A percentile compares a stretch with the other conserved stretches of the same genome.
These are phyloP conservation scores for Cystobasidium ongulense DNA, from an alignment of 768 basidiomycete genomes.

Conservation along the genomic window DNA sequence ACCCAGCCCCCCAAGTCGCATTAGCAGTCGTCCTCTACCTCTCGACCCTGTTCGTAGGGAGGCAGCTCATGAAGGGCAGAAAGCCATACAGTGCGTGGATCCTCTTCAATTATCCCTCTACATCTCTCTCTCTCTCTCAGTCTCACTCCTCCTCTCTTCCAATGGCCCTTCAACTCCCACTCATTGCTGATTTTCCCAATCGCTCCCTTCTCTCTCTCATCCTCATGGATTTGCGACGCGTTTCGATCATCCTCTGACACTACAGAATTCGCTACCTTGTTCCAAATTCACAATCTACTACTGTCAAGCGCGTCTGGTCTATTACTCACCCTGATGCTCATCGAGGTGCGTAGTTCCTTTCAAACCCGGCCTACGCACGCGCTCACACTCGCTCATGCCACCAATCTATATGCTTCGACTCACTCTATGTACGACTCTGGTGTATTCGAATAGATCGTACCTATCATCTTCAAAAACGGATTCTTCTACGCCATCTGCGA, in stretches of 20 bases:
- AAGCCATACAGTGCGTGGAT: conserved; percentile 53
- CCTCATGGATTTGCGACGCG: neutral
- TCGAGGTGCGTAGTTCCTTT: conserved; percentile 56
- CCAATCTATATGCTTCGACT: neutral
- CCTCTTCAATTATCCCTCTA: neutral
- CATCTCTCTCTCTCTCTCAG: neutral
- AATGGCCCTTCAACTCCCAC: conserved; percentile 14
- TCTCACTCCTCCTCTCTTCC: neutral
- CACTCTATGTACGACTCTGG: neutral
- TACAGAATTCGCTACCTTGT: conserved; percentile 45
- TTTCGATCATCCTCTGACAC: neutral
- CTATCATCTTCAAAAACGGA: conserved; percentile 64
- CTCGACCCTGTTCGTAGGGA: conserved; percentile 73
- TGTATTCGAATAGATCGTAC: conserved; percentile 47
- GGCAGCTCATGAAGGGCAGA: conserved; percentile 71
- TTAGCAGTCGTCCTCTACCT: conserved; percentile 70
- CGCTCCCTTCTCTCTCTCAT: neutral
- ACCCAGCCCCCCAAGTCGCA: conserved; percentile 49
- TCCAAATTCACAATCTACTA: conserved; percentile 68
- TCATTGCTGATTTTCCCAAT: neutral
- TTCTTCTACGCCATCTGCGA: conserved; percentile 70
- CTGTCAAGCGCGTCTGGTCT: conserved; percentile 75
- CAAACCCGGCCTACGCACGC: neutral
- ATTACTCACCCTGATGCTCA: conserved; percentile 76
- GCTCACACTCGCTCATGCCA: neutral